Base-by-base conservation (phyloP, 768 basidiomycete species). In the Trametes gibbosa region DNA sequence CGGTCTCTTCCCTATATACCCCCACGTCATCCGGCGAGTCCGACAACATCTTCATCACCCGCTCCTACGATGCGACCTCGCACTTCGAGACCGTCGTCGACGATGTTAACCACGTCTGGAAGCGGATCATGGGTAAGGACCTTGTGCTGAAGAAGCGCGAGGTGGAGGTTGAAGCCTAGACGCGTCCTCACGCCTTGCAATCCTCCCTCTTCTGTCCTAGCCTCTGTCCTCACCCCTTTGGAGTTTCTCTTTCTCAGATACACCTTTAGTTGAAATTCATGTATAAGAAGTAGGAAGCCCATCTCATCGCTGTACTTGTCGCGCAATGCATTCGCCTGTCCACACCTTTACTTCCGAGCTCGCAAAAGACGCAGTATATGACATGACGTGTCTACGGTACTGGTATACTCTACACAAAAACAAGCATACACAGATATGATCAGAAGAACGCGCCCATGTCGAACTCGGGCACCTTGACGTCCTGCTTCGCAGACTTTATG, bases 1-100 rank as follows among this genome's bases (percentile, higher is more conserved):
- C 87, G 40, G 87, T 98, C 64, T 84, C 87, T 16, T 86, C 95
- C 21, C 73, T 97, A 47, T 98, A 95, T 78, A 89, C 87, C 25
- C 95, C 97, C 7, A 94, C 95, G 3, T 81, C 90, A 46, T 74
- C 83, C 41, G 97, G 97, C 57, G 70, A 82, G 61, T 75, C 78
- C 45, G 95, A 99, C 78, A 90, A 93, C 72, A 92, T 99, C 72
- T 99, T 91, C 80, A 87, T 99, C 77, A 99, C 97, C 54, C 89
- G 89, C 55, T 97, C 95, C 16, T 99, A 98, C 75, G 97, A 99
- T 71, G 96, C 97, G 8, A 98, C 97, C 12, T 95, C 92, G 27
- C 97, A 99, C 77, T 98, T 99, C 72, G 97, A 99, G 81, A 97
- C 93, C 25, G 95, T 98, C 47, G 93, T 96, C 24, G 94, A 98